Conservation (phyloP, 1,284 basidiomycete species). For the Vanrija sp. region DNA sequence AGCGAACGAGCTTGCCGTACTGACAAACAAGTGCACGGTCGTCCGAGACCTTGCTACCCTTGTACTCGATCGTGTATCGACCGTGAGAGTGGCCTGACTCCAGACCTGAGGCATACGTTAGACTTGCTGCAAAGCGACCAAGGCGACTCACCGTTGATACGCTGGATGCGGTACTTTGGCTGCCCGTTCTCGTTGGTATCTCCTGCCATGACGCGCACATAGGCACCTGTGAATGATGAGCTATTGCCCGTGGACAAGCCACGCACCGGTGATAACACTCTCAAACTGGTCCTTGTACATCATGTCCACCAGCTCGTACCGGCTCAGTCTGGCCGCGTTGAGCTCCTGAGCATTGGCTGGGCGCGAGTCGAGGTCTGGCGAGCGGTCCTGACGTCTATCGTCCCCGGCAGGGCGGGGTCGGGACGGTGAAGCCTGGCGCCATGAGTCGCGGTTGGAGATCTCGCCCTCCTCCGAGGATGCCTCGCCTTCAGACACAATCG, state of each 20-base stretch:
- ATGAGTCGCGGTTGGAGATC: conserved; percentile 62
- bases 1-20: conserved; percentile 61
- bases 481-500: conserved; percentile 25
- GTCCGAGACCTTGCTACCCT: conserved; percentile 49
- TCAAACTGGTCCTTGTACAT: conserved; percentile 32
- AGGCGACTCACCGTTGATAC: background rate
- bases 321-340: conserved; percentile 72
- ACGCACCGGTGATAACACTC: conserved; percentile 28
- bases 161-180: conserved; percentile 66
- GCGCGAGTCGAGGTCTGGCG: conserved; percentile 60
- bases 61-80: conserved; percentile 70
- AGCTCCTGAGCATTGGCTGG: conserved; percentile 62
- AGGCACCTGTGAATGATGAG: conserved; percentile 57
- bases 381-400: conserved; percentile 63
- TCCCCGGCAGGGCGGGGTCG: background rate
- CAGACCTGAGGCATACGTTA: background rate
- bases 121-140: too few species aligned
- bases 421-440: conserved; percentile 37
- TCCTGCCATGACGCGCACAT: conserved; percentile 68
- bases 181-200: conserved; percentile 54
- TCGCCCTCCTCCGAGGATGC: conserved; percentile 60
- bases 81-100: conserved; percentile 26
- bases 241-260: background rate
- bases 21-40: conserved; percentile 65
- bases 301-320: conserved; percentile 62